Evolutionary conservation across 2,329 filamentous ascomycete genomes (phyloP).

Genomic region (Fonsecaea nubica): DNA sequence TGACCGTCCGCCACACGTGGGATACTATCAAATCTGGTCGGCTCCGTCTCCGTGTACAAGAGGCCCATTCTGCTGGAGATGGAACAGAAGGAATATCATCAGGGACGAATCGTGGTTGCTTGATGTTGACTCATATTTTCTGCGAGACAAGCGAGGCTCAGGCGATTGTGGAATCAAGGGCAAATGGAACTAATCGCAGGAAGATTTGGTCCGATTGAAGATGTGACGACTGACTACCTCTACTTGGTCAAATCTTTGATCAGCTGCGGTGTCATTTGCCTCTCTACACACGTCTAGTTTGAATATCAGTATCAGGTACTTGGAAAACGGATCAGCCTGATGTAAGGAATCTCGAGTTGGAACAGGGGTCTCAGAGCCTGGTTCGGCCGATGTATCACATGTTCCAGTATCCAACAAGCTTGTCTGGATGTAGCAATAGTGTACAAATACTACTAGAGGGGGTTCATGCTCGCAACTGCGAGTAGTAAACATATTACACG

Average conservation of each 20-base stretch:
- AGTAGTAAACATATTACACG: neutral
- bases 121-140: neutral
- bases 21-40: neutral
- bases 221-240: neutral
- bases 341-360: neutral
- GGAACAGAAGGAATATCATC: neutral
- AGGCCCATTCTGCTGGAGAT: neutral
- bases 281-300: neutral
- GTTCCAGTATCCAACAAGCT: neutral
- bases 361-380: neutral
- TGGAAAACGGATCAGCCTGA: neutral
- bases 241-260: neutral
- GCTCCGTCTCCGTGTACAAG: neutral
- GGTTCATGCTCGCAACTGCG: neutral
- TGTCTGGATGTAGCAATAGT: neutral
- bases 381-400: neutral
- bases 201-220: neutral
- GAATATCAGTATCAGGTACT: neutral
- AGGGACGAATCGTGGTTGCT: neutral
- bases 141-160: neutral
- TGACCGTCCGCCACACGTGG: neutral
- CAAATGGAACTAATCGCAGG: neutral
- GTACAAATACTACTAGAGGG: constrained; percentile 4
- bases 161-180: neutral
- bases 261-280: neutral